These are phyloP conservation scores for Geotrichum aggregatum DNA, from an alignment of 1,139 yeast genomes.

Conservation along the genomic window DNA sequence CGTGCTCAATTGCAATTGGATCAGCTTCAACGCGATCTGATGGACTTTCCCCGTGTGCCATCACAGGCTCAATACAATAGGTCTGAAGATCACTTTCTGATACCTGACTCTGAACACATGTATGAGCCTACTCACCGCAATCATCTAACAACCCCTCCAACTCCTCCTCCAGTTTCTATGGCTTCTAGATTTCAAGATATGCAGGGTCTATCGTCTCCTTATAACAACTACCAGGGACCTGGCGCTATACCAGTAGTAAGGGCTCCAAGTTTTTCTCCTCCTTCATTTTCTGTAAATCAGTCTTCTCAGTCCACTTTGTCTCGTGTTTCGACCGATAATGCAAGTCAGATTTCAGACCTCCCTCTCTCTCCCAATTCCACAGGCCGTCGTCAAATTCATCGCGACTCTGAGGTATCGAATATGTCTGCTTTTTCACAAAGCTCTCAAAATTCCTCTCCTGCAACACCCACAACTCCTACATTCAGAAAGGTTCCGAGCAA, in stretches of 20 bases:
- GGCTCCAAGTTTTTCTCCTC: no score
- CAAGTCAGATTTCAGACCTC: no score
- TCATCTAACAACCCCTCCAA: neutral
- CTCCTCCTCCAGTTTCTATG: constrained; percentile 8
- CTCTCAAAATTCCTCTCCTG: no score
- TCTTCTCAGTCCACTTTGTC: no score
- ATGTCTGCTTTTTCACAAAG: neutral
- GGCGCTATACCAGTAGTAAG: no score
- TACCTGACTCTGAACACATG: neutral
- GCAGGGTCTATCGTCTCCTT: no score
- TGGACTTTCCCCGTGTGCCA: constrained; percentile 1
- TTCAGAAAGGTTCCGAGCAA: neutral
- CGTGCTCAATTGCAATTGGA: constrained; percentile 15
- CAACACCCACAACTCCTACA: neutral
- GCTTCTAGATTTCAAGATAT: no score
- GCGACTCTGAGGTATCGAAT: neutral
- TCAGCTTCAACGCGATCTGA: constrained; percentile 12
- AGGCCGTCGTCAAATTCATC: neutral
- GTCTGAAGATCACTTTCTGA: neutral
- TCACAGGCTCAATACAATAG: neutral
- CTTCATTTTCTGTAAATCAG: no score
- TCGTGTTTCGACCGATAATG: no score
- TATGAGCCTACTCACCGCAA: neutral
- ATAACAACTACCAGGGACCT: no score
- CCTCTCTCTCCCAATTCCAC: no score